phyloP scores from a whole-genome alignment of 495 filamentous ascomycete species.

The Neohortaea acidophila region DNA sequence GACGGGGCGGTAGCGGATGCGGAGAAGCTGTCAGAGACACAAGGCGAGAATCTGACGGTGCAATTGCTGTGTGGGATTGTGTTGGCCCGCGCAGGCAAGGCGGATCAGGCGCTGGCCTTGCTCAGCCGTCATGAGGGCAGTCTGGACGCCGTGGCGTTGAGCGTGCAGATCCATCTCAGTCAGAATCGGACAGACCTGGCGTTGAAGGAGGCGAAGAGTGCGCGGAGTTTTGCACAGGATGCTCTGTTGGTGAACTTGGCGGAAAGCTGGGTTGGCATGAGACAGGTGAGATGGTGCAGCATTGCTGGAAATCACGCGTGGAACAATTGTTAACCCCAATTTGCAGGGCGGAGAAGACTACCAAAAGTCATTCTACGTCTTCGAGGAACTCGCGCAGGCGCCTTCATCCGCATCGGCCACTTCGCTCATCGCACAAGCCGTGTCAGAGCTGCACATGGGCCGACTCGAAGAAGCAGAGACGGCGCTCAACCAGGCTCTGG shows the following conservation, averaged over 20 bases:
- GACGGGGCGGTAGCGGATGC: slow-evolving; percentile 45
- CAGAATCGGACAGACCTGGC: slow-evolving; percentile 86
- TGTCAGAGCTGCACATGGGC: slow-evolving; percentile 82
- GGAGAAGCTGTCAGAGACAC: slow-evolving; percentile 48
- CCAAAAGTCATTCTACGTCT: slow-evolving; percentile 95
- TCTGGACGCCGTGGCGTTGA: slow-evolving; percentile 44
- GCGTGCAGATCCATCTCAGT: slow-evolving; percentile 72
- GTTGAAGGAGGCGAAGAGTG: slow-evolving; percentile 73
- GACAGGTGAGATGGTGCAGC: slow-evolving; percentile 62
- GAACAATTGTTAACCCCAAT: too few relatives aligned
- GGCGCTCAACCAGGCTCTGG: slow-evolving; percentile 63
- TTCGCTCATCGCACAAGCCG: slow-evolving; percentile 68
- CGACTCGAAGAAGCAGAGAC: slow-evolving; percentile 78
- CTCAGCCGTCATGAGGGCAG: slow-evolving; percentile 68
- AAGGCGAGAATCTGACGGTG: slow-evolving; percentile 62
- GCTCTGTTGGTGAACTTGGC: slow-evolving; percentile 85
- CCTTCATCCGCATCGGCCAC: slow-evolving; percentile 50
- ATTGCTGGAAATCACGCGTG: neutral
- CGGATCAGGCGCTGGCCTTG: slow-evolving; percentile 67
- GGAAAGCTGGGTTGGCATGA: slow-evolving; percentile 85
- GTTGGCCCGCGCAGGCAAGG: slow-evolving; percentile 56
- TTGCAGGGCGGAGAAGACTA: slow-evolving; percentile 82
- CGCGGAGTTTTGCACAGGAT: slow-evolving; percentile 90
- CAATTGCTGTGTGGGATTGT: slow-evolving; percentile 68
- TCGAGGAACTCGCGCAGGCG: slow-evolving; percentile 84